phyloP scores from a whole-genome alignment of 139 green algal species.

The Trebouxia sp. region DNA sequence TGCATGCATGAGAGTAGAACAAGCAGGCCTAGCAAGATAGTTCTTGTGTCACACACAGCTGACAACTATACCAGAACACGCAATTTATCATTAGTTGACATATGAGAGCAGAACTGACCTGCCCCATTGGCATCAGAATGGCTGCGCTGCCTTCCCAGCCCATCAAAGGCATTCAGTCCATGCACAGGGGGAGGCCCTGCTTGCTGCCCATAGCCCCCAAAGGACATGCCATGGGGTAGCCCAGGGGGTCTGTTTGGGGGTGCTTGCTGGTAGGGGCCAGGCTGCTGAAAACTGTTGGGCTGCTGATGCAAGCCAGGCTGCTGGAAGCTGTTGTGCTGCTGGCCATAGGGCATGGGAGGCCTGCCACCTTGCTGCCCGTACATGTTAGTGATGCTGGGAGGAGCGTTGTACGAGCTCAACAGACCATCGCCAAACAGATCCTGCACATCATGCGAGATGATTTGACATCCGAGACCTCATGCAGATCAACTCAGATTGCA shows the following conservation, averaged over 20 bases:
- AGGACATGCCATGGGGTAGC: not conserved
- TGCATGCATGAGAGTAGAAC: too few species aligned
- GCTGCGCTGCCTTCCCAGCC: not conserved
- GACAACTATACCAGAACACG: not conserved
- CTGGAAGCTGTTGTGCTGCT: not conserved
- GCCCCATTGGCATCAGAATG: not conserved
- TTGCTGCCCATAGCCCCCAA: not conserved
- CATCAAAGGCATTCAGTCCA: not conserved
- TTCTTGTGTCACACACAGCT: not conserved
- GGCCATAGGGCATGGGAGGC: not conserved
- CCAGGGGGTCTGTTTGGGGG: not conserved
- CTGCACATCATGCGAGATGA: too few species aligned
- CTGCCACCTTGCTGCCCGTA: not conserved
- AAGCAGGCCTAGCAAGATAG: too few species aligned
- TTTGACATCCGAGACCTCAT: too few species aligned
- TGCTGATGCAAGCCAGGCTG: not conserved
- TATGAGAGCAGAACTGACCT: not conserved
- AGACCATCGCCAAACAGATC: slow-evolving; percentile 17
- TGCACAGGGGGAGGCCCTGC: not conserved
- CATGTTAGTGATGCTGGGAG: not conserved
- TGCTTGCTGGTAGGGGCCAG: not conserved
- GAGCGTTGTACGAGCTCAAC: not conserved
- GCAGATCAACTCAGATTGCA: too few species aligned
- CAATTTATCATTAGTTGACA: too few species aligned
- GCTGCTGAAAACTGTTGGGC: not conserved